Base-by-base conservation (phyloP, 2,329 filamentous ascomycete genomes). In the Botrytis medusae region DNA sequence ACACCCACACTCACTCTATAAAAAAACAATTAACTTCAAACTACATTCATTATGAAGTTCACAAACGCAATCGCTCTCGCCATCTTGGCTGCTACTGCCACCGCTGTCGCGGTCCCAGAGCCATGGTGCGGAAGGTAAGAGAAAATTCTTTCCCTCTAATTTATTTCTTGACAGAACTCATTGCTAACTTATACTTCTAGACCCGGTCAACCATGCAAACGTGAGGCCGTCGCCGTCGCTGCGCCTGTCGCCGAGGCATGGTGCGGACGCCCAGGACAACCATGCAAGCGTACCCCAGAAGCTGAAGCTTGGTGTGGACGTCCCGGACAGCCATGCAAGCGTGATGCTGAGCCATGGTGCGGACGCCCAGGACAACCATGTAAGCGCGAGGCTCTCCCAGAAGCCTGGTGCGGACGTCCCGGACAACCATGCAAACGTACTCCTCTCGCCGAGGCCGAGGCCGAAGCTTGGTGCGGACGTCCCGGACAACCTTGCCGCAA, bases 351-450 rank as follows among this genome's bases (percentile, higher is more conserved):
- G 59, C 59, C 44, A 37, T 73, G 61, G 71, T 71, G 69, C 40
- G 69, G 69, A 44, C 51, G 57, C 32, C 69, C 69, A 12, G 69
- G 69, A 9, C 57, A 71, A 22, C n/a, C n/a, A 29, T 71, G 69
- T n/a, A 69, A 69, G n/a, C 74, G 73, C 48, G 51, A 73, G 25
- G 32, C 69, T 22, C 61, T 79, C 34, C 72, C 75, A 34, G 74
- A 74, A 57, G 75, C 79, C 54, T 79, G 72, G 34, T 74, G 73
- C 51, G 73, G 73, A 62, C 62, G 51, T 16, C 69, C 70, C 18
- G 73, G 73, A 10, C 73, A 72, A 69, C 62, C 54, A 18, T 74
- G 73, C 46, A 54, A 59, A 37, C 69, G 70, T 16, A 40, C 34
- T 22, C 76, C 78, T 25, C 63, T 80, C n/a, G 62, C 70, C 16